A percentile compares a stretch with the other conserved stretches of the same genome.
phyloP scores from a whole-genome alignment of 306 rosid genomes.

The Vigna trinervia region DNA sequence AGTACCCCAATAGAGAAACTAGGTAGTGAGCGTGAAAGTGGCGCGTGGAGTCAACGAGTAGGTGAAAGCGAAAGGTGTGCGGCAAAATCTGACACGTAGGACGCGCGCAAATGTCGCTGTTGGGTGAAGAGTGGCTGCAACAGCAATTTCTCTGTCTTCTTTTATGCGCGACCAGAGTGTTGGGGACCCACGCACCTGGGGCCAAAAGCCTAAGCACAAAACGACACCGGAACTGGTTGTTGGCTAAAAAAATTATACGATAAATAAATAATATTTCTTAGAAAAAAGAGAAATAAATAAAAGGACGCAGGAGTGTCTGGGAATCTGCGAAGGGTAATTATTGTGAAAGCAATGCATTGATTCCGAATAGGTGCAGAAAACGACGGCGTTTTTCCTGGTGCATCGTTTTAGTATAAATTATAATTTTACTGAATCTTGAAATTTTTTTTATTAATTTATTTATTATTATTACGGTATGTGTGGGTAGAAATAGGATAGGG shows the following conservation, averaged over 20 bases:
- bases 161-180: constrained; percentile 26
- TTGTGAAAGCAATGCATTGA: constrained; percentile 8
- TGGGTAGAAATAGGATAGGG: too few species aligned
- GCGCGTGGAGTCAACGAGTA: constrained; percentile 46
- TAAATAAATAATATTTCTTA: too few species aligned
- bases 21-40: neutral
- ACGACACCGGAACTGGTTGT: constrained; percentile 47
- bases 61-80: constrained; percentile 57
- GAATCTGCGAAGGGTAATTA: constrained; percentile 33
- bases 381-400: constrained; percentile 42
- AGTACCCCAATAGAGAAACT: constrained; percentile 35
- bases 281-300: too few species aligned
- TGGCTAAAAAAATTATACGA: neutral
- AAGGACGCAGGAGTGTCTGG: constrained; percentile 20
- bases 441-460: too few species aligned
- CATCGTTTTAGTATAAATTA: too few species aligned
- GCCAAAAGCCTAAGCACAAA: constrained; percentile 28
- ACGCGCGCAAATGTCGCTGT: constrained; percentile 91
- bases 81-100: constrained; percentile 77
- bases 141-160: constrained; percentile 45
- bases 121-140: constrained; percentile 48
- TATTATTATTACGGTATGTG: too few species aligned
- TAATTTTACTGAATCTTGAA: too few species aligned
- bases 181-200: neutral
- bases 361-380: constrained; percentile 16